phyloP scores from a whole-genome alignment of 352 stramenopile genomes.

The Globisporangium emineosum region DNA sequence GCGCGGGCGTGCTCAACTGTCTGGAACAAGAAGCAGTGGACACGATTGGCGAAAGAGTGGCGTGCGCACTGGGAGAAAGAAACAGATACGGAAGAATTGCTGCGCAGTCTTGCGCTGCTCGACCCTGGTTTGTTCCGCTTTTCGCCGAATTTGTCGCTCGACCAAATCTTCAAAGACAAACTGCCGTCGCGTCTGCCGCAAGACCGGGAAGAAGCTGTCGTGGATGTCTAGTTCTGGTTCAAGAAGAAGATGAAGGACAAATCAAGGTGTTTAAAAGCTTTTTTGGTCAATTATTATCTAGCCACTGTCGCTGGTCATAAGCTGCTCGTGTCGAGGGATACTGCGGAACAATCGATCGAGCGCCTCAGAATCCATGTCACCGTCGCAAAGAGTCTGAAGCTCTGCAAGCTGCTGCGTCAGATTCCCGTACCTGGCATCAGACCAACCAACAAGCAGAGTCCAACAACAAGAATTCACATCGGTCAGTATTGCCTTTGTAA shows the following conservation, averaged over 20 bases:
- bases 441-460: background rate
- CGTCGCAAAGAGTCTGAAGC: conserved; percentile 39
- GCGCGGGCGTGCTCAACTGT: conserved; percentile 19
- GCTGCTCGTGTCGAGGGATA: conserved; percentile 40
- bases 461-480: background rate
- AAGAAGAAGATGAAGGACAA: background rate
- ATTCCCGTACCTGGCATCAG: conserved; percentile 31
- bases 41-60: conserved; percentile 36
- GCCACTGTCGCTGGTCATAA: conserved; percentile 12
- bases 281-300: background rate
- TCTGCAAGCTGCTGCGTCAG: conserved; percentile 36
- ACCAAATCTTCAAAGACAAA: conserved; percentile 78
- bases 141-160: conserved; percentile 36
- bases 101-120: conserved; percentile 30
- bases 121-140: conserved; percentile 26
- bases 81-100: conserved; percentile 28
- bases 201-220: conserved; percentile 63
- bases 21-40: conserved; percentile 54
- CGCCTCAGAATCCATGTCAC: conserved; percentile 29
- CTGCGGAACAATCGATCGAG: conserved; percentile 47
- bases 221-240: conserved; percentile 47
- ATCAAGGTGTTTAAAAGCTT: background rate
- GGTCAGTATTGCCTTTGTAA: background rate
- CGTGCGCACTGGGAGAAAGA: conserved; percentile 47
- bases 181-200: conserved; percentile 61